Conservation (phyloP, 345 rosid species). For the Citrus mangshanensis region DNA sequence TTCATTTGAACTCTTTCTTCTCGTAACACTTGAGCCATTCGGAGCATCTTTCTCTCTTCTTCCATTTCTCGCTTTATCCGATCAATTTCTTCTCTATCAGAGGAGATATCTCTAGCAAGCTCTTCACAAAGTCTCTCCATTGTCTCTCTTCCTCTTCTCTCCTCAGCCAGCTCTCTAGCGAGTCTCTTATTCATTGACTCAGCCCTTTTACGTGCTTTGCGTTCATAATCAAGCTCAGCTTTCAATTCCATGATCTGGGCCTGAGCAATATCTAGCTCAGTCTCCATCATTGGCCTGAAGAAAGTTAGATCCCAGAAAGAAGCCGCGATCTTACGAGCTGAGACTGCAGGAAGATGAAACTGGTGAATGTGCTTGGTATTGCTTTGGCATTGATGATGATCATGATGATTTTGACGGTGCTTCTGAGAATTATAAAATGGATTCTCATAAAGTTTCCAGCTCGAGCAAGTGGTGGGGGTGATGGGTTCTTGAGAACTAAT, state of each 20-base stretch:
- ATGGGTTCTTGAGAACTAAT: constrained; percentile 20
- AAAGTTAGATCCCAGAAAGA: constrained; percentile 72
- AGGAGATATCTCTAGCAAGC: constrained; percentile 55
- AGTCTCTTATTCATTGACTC: constrained; percentile 62
- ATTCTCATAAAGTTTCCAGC: constrained; percentile 77
- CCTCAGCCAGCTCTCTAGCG: constrained; percentile 62
- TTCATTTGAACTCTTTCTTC: constrained; percentile 96
- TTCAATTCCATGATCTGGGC: constrained; percentile 61
- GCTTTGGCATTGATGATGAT: constrained; percentile 22
- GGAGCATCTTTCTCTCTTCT: constrained; percentile 77
- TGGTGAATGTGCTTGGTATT: constrained; percentile 25
- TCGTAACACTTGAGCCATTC: constrained; percentile 68
- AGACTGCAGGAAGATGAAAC: constrained; percentile 18
- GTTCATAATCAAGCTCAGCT: constrained; percentile 66
- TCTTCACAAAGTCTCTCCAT: constrained; percentile 56
- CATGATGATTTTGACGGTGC: constrained; percentile 15
- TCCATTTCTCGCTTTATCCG: constrained; percentile 58
- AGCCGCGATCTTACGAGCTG: constrained; percentile 41
- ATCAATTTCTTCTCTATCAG: constrained; percentile 47
- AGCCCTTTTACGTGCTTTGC: constrained; percentile 53
- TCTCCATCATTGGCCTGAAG: constrained; percentile 48
- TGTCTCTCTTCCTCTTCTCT: constrained; percentile 58
- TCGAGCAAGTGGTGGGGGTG: constrained; percentile 45
- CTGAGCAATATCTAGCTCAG: constrained; percentile 45
- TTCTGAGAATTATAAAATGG: constrained; percentile 48